phyloP scores from a whole-genome alignment of 2,329 filamentous ascomycete species.

The Biscogniauxia marginata region DNA sequence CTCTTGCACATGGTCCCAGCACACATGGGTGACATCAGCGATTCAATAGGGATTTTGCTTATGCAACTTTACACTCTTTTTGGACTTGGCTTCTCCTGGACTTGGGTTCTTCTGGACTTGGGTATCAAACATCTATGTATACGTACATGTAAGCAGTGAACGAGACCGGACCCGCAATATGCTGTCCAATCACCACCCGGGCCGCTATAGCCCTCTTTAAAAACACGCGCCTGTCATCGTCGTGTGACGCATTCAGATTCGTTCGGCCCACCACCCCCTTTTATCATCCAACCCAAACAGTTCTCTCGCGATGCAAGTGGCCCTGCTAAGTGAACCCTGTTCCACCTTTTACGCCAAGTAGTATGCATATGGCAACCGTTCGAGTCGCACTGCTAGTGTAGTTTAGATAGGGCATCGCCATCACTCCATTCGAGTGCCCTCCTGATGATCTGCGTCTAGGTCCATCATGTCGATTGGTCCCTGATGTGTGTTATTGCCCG shows the following conservation, averaged over 20 bases:
- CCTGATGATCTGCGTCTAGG: slow-evolving; percentile 33
- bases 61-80: too few relatives aligned
- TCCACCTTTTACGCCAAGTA: not conserved
- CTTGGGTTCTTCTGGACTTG: slow-evolving; percentile 3
- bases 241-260: not conserved
- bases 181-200: not conserved
- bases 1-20: not conserved
- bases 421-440: not conserved
- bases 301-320: not conserved
- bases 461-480: slow-evolving; percentile 35
- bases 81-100: not conserved
- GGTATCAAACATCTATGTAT: slow-evolving; percentile 13
- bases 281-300: not conserved
- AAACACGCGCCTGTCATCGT: not conserved
- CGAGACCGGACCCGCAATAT: not conserved
- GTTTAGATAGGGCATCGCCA: not conserved
- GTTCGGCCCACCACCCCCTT: not conserved
- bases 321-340: not conserved
- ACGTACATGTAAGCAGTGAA: not conserved
- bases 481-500: slow-evolving; percentile 18
- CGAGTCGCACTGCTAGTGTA: not conserved
- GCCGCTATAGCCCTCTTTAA: not conserved
- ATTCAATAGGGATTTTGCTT: not conserved
- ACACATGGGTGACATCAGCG: not conserved
- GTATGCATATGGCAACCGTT: not conserved